Conservation (phyloP, 257 asterid species). For the Eustoma russellianum region DNA sequence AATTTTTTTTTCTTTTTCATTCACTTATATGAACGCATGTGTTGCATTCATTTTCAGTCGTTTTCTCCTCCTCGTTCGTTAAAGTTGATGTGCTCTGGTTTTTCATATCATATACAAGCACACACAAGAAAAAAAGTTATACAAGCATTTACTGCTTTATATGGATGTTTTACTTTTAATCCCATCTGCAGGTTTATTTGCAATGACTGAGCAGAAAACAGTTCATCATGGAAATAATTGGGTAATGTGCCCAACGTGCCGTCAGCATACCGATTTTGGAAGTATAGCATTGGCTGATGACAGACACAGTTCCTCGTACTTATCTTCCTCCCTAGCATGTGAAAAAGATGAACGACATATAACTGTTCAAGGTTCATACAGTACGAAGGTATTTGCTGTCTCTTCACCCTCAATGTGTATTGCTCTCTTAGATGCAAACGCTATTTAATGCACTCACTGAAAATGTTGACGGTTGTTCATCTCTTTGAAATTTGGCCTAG, state of each 20-base stretch:
- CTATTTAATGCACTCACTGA: too few relatives aligned
- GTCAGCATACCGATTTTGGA: constrained; percentile 70
- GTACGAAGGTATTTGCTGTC: constrained; percentile 60
- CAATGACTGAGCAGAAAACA: constrained; percentile 60
- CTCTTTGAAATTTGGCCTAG: not conserved
- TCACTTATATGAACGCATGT: too few relatives aligned
- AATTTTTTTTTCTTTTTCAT: too few relatives aligned
- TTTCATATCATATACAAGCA: too few relatives aligned
- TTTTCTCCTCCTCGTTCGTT: too few relatives aligned
- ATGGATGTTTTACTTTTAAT: not conserved
- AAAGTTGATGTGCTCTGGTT: too few relatives aligned
- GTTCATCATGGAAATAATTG: constrained; percentile 40
- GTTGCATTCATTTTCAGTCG: too few relatives aligned
- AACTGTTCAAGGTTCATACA: constrained; percentile 77
- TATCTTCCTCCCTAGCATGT: constrained; percentile 15
- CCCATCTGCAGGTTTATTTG: constrained; percentile 59
- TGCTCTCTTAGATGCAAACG: too few relatives aligned
- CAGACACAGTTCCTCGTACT: constrained; percentile 22
- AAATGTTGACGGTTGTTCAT: not conserved
- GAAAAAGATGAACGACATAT: constrained; percentile 50
- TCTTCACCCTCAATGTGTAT: too few relatives aligned
- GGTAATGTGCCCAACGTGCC: constrained; percentile 92
- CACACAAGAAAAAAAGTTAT: too few relatives aligned
- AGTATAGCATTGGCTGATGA: constrained; percentile 89
- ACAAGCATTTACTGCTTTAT: too few relatives aligned